A percentile compares a stretch with the other conserved stretches of the same genome.
phyloP scores from a whole-genome alignment of 2,329 filamentous ascomycete genomes.

The Paracorniculantispora psalliotae region DNA sequence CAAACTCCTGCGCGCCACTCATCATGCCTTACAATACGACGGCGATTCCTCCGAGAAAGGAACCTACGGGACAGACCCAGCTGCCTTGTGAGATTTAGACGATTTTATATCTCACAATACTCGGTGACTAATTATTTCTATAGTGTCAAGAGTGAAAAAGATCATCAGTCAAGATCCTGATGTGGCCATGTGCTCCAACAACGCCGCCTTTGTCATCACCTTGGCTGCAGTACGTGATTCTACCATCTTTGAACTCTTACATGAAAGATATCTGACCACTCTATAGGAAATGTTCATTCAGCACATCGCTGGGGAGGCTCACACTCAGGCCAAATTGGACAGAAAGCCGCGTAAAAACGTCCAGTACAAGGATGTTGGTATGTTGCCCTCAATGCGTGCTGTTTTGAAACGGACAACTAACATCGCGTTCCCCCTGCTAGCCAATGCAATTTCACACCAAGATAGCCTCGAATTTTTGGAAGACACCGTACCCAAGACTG shows the following conservation, averaged over 20 bases:
- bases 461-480: constrained; percentile 94
- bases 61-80: constrained; percentile 78
- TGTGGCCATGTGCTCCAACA: constrained; percentile 80
- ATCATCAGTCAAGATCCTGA: constrained; percentile 88
- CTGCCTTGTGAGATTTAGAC: constrained; percentile 72
- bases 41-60: constrained; percentile 72
- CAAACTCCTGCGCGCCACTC: not conserved
- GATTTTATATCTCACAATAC: not conserved
- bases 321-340: constrained; percentile 86
- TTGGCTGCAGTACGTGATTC: constrained; percentile 65
- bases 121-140: constrained; percentile 12
- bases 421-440: constrained; percentile 36
- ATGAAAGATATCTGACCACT: constrained; percentile 3
- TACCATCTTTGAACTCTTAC: not conserved
- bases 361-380: constrained; percentile 91
- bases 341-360: constrained; percentile 89
- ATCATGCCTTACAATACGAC: constrained; percentile 87
- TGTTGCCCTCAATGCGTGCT: constrained; percentile 20
- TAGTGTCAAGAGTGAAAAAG: constrained; percentile 93
- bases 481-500: constrained; percentile 84
- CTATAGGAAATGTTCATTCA: constrained; percentile 94
- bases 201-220: constrained; percentile 89
- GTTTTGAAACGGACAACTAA: not conserved
- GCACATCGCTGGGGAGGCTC: constrained; percentile 77
- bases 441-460: constrained; percentile 77